phyloP scores from a whole-genome alignment of 2,329 filamentous ascomycete genomes.

The Huntiella abstrusa region DNA sequence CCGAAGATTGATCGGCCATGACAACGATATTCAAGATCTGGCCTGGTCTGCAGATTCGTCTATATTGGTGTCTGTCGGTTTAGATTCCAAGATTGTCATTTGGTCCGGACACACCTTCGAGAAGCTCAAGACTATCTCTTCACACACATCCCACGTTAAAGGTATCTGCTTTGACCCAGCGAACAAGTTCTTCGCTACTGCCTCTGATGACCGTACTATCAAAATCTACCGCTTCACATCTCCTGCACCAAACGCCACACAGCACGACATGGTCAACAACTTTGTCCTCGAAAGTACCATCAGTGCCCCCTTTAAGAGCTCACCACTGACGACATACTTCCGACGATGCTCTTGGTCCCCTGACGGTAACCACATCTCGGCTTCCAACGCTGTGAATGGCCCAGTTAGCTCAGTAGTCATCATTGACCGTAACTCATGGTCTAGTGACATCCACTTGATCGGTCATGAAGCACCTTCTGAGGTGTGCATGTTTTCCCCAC shows the following conservation, averaged over 20 bases:
- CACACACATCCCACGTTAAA: conserved; percentile 95
- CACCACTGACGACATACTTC: conserved; percentile 91
- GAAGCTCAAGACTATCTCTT: conserved; percentile 81
- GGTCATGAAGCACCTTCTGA: conserved; percentile 94
- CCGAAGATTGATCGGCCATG: conserved; percentile 81
- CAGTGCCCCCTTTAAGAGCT: conserved; percentile 67
- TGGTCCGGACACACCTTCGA: conserved; percentile 98
- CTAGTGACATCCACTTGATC: conserved; percentile 91
- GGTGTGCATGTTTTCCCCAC: conserved; percentile 90
- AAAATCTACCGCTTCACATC: conserved; percentile 93
- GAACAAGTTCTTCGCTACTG: conserved; percentile 98
- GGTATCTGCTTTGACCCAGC: conserved; percentile 96
- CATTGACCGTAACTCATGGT: conserved; percentile 80
- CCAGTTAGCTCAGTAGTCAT: conserved; percentile 95
- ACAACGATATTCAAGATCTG: conserved; percentile 95
- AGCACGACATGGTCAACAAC: conserved; percentile 92
- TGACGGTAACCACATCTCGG: conserved; percentile 90
- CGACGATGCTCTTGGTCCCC: conserved; percentile 93
- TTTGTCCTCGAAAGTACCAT: conserved; percentile 92
- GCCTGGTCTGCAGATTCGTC: conserved; percentile 95
- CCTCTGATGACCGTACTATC: conserved; percentile 90
- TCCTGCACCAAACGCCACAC: conserved; percentile 73
- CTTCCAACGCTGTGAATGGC: conserved; percentile 90
- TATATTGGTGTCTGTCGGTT: conserved; percentile 81
- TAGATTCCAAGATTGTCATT: conserved; percentile 95